Evolutionary conservation across 140 eudicot species (phyloP).

Genomic region (Ambrosia hybrid): DNA sequence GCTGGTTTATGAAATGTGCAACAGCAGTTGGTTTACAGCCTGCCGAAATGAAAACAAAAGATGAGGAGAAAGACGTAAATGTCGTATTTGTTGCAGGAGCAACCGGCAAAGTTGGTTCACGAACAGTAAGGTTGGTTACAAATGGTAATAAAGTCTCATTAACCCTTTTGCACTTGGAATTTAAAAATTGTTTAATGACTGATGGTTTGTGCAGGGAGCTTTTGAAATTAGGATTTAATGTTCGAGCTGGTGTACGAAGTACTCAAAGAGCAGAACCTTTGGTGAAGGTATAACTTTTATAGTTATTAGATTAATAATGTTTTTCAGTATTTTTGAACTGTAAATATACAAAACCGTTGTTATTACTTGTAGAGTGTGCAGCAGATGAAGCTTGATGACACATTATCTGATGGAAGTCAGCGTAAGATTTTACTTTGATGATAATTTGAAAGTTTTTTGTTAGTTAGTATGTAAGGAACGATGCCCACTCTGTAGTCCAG

Average conservation of each 20-base stretch:
- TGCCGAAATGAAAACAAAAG: constrained; percentile 48
- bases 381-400: constrained; percentile 66
- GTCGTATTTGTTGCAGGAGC: constrained; percentile 91
- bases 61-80: constrained; percentile 50
- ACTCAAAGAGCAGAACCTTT: constrained; percentile 79
- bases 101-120: constrained; percentile 95
- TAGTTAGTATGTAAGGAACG: not conserved
- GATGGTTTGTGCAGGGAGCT: constrained; percentile 73
- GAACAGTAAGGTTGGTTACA: constrained; percentile 76
- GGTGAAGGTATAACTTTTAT: constrained; percentile 52
- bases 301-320: constrained; percentile 10
- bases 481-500: constrained; percentile 87
- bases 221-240: constrained; percentile 77
- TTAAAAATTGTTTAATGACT: constrained; percentile 9
- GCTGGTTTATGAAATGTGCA: constrained; percentile 37
- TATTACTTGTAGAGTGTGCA: constrained; percentile 58
- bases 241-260: constrained; percentile 95
- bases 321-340: constrained; percentile 10
- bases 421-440: constrained; percentile 56
- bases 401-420: constrained; percentile 51
- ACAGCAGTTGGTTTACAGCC: constrained; percentile 45
- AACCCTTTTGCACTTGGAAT: constrained; percentile 15
- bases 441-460: constrained; percentile 10
- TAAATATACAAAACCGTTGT: not conserved
- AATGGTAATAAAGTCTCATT: constrained; percentile 17